These are phyloP conservation scores for Aspergillus bombycis DNA, from an alignment of 2,329 filamentous ascomycete genomes.

Conservation along the genomic window DNA sequence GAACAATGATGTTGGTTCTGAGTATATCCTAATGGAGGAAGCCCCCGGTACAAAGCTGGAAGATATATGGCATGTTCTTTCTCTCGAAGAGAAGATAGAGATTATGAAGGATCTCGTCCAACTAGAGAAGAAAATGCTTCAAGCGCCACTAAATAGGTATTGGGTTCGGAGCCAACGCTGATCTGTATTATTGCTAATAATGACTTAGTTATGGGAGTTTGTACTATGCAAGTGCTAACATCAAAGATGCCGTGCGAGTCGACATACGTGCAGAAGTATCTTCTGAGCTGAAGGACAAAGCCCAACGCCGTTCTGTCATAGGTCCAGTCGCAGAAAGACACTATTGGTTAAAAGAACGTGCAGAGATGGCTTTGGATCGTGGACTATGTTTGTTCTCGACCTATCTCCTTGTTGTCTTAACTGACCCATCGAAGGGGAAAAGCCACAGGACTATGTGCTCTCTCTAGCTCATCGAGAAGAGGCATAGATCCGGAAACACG, in stretches of 20 bases:
- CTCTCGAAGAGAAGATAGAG: slow-evolving; percentile 21
- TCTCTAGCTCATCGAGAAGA: slow-evolving; percentile 39
- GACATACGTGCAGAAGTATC: slow-evolving; percentile 33
- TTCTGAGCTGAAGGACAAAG: slow-evolving; percentile 17
- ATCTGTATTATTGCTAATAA: slow-evolving; percentile 12
- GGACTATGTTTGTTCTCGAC: slow-evolving; percentile 42
- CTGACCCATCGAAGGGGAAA: slow-evolving; percentile 32
- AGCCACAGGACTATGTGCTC: slow-evolving; percentile 34
- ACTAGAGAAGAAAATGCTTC: slow-evolving; percentile 42
- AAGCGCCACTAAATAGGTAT: slow-evolving; percentile 39
- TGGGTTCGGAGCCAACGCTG: not conserved
- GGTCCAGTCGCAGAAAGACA: slow-evolving; percentile 39
- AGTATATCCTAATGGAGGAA: slow-evolving; percentile 38
- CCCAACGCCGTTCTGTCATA: slow-evolving; percentile 39
- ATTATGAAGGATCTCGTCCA: slow-evolving; percentile 37
- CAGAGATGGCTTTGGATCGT: slow-evolving; percentile 38
- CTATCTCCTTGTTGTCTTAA: slow-evolving; percentile 8
- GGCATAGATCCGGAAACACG: slow-evolving; percentile 36
- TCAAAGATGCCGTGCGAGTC: not conserved
- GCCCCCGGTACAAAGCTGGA: slow-evolving; percentile 30
- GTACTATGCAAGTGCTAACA: slow-evolving; percentile 37
- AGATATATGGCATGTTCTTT: slow-evolving; percentile 31
- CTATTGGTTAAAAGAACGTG: slow-evolving; percentile 42
- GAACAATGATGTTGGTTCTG: slow-evolving; percentile 27
- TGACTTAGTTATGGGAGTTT: slow-evolving; percentile 40